These are phyloP conservation scores for Cercospora citrullina DNA, from an alignment of 2,329 filamentous ascomycete genomes.

Conservation along the genomic window DNA sequence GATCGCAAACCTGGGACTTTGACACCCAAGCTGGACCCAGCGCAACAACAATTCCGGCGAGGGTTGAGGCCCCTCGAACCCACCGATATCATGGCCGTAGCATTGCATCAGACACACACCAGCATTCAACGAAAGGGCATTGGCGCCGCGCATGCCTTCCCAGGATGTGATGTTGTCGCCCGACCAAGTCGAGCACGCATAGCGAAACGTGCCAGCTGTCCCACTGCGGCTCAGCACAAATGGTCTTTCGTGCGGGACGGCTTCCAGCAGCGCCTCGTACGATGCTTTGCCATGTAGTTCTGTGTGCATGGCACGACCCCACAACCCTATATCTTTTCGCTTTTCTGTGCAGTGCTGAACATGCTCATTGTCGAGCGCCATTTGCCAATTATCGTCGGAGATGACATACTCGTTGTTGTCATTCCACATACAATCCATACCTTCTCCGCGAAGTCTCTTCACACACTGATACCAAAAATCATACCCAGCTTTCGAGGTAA, in stretches of 20 bases:
- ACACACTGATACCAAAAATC: slow-evolving; percentile 73
- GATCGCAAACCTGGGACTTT: slow-evolving; percentile 71
- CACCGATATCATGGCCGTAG: slow-evolving; percentile 70
- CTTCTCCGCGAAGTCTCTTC: slow-evolving; percentile 59
- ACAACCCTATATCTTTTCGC: slow-evolving; percentile 61
- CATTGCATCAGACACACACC: slow-evolving; percentile 67
- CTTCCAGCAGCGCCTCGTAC: slow-evolving; percentile 63
- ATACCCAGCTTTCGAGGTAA: slow-evolving; percentile 66
- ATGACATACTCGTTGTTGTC: slow-evolving; percentile 77
- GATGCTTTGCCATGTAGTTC: slow-evolving; percentile 72
- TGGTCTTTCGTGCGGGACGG: slow-evolving; percentile 60
- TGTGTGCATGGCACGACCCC: slow-evolving; percentile 68
- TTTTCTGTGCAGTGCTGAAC: slow-evolving; percentile 37
- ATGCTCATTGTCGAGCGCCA: slow-evolving; percentile 49
- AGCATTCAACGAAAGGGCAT: slow-evolving; percentile 67
- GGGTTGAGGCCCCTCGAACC: slow-evolving; percentile 73
- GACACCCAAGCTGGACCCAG: slow-evolving; percentile 71
- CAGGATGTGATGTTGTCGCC: slow-evolving; percentile 75
- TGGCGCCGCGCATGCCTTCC: slow-evolving; percentile 71
- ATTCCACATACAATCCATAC: slow-evolving; percentile 76
- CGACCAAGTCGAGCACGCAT: slow-evolving; percentile 71
- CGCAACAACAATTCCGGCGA: slow-evolving; percentile 68
- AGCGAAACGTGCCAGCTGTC: slow-evolving; percentile 68
- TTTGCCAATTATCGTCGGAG: slow-evolving; percentile 64
- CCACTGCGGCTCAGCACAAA: slow-evolving; percentile 71